phyloP scores from a whole-genome alignment of 768 basidiomycete genomes.

The Austroboletus eburneus region DNA sequence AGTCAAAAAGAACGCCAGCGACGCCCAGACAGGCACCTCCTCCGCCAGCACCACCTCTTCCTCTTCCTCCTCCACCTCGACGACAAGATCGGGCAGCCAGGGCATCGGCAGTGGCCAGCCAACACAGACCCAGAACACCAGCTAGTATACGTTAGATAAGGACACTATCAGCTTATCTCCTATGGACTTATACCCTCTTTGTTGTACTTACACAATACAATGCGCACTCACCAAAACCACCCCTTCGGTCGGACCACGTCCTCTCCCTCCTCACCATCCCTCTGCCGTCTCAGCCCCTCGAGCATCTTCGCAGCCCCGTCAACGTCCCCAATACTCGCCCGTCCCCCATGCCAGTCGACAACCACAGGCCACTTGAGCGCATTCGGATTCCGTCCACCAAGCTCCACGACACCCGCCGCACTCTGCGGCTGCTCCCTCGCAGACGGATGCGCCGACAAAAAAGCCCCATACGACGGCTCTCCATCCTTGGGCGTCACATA shows the following conservation, averaged over 20 bases:
- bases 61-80: not conserved
- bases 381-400: slow-evolving; percentile 52
- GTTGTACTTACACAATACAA: no score
- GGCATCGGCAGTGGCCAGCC: not conserved
- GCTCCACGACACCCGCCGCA: slow-evolving; percentile 42
- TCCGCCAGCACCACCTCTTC: not conserved
- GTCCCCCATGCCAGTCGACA: slow-evolving; percentile 70
- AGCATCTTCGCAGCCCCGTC: slow-evolving; percentile 67
- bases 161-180: no score
- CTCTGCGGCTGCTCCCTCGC: slow-evolving; percentile 37
- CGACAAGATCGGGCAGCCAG: not conserved
- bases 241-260: slow-evolving; percentile 47
- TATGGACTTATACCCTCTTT: no score
- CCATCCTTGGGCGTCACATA: slow-evolving; percentile 41
- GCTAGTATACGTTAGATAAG: no score
- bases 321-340: slow-evolving; percentile 60
- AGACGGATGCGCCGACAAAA: slow-evolving; percentile 64
- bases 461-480: slow-evolving; percentile 30
- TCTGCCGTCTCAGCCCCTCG: slow-evolving; percentile 57
- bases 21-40: not conserved
- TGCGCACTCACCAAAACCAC: slow-evolving; percentile 44
- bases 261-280: slow-evolving; percentile 61
- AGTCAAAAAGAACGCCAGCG: slow-evolving; percentile 23
- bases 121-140: no score
- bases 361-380: slow-evolving; percentile 77